Evolutionary conservation across 495 filamentous ascomycete genomes (phyloP).

Genomic region (Neurospora tetrasperma): DNA sequence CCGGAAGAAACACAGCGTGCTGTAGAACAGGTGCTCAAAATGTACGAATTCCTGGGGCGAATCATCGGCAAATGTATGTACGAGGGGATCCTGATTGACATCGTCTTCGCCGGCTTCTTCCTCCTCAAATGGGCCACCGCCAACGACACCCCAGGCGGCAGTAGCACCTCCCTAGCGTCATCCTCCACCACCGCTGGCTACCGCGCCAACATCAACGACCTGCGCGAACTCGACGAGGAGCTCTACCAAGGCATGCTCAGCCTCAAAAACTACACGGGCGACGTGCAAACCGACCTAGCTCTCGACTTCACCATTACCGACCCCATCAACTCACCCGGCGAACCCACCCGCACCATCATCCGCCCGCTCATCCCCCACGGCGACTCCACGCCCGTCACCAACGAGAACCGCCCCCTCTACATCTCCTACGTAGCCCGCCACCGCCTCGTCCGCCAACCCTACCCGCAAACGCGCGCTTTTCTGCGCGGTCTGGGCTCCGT

Average conservation of each 20-base stretch:
- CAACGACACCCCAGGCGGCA: constrained; percentile 53
- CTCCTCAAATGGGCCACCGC: constrained; percentile 76
- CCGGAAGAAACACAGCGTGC: constrained; percentile 43
- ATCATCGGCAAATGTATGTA: constrained; percentile 96
- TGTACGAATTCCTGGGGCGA: constrained; percentile 87
- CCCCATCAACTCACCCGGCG: constrained; percentile 48
- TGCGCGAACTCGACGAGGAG: constrained; percentile 86
- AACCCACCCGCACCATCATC: constrained; percentile 46
- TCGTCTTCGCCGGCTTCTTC: constrained; percentile 92
- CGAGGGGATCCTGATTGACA: constrained; percentile 91
- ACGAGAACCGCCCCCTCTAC: constrained; percentile 85
- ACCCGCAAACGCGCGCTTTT: constrained; percentile 74
- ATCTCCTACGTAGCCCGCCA: constrained; percentile 84
- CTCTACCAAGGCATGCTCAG: constrained; percentile 83
- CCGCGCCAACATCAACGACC: constrained; percentile 81
- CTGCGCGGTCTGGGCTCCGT: constrained; percentile 75
- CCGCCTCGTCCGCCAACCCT: constrained; percentile 68
- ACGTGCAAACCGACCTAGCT: constrained; percentile 63
- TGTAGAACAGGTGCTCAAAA: constrained; percentile 32
- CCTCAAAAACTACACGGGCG: constrained; percentile 78
- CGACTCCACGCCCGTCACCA: constrained; percentile 71
- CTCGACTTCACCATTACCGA: constrained; percentile 90
- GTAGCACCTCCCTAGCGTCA: constrained; percentile 95
- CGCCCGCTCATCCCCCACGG: constrained; percentile 68
- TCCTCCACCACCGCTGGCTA: constrained; percentile 67